phyloP scores from a whole-genome alignment of 2,329 filamentous ascomycete species.

The Monosporascus sp. region DNA sequence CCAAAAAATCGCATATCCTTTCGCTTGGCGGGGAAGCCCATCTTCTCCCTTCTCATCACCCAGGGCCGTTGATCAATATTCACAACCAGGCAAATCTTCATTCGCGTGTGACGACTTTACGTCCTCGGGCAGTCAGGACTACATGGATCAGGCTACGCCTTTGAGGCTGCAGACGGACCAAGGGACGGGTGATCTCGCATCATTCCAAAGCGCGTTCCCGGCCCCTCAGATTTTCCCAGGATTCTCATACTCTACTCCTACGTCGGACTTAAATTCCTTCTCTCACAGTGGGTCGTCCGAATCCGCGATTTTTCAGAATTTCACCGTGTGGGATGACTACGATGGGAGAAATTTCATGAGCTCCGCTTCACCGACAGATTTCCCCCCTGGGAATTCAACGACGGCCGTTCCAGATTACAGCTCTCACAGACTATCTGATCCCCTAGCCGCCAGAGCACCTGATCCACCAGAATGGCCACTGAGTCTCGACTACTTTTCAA shows the following conservation, averaged over 20 bases:
- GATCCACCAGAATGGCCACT: not conserved
- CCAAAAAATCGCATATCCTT: not conserved
- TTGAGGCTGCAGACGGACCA: not conserved
- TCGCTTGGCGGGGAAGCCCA: not conserved
- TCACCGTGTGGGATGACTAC: not conserved
- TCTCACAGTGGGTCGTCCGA: not conserved
- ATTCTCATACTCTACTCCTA: not conserved
- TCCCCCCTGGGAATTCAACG: not conserved
- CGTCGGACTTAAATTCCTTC: not conserved
- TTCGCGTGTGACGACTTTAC: not conserved
- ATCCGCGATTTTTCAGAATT: not conserved
- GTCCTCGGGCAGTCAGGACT: not conserved
- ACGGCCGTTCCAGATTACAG: not conserved
- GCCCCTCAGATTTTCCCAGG: not conserved
- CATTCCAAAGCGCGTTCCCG: not conserved
- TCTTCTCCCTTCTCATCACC: not conserved
- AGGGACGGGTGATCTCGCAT: not conserved
- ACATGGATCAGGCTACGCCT: not conserved
- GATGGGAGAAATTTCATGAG: not conserved
- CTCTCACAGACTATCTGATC: not conserved
- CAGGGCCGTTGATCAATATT: not conserved
- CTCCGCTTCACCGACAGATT: not conserved
- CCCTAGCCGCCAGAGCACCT: not conserved
- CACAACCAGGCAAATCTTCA: not conserved
- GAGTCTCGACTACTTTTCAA: not conserved